Evolutionary conservation across 805 yeast species (phyloP), one percentile per base, ranked within the genome.

Genomic region (Lipomyces chichibuensis): DNA sequence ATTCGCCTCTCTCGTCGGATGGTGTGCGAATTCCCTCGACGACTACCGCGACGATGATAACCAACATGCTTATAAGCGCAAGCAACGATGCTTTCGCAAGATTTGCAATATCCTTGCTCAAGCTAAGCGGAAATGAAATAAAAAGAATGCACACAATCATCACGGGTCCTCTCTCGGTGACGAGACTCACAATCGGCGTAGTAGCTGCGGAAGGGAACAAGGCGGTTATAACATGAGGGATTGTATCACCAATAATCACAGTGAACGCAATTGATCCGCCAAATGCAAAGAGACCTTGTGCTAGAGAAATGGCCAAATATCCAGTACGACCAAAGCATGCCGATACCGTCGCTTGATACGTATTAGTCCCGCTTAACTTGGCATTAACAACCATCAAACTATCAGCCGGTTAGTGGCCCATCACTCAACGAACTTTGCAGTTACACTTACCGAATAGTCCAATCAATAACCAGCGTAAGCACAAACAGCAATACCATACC

Each of bases 201-300:
- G 71, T 60, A 7, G 69, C 68, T 46, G 79, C 76, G 4, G 75
- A 68, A 0, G 90, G 88, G 66, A 91, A 83, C 43, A 91, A 75
- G 2, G 92, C 85, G 64, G 86, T 80, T 59, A 94, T 76, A 3
- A 93, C 97, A 76, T 92, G 97, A 0, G 98, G 98, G 46, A 94
- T 87, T 0, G 97, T 90, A 74, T 93, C 98, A 25, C 98, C 98
- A 39, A 93, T 92, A 71, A 93, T 94, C 62, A 93, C 93, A 68
- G 97, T 90, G 78, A 92, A 94, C 1, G 97, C 98, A 82, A 92
- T 87, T 67, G 92, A 87, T 0, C 98, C 98, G 32, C 98, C 98
- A 74, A 91, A 88, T 0, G 98, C 98, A 81, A 93, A 93, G 3
- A 91, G 80, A 1, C 95, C 92, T 75, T 93, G 96, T 0, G 96